Evolutionary conservation across 2,329 filamentous ascomycete genomes (phyloP).

Genomic region (Ceratocystis lukuohia): DNA sequence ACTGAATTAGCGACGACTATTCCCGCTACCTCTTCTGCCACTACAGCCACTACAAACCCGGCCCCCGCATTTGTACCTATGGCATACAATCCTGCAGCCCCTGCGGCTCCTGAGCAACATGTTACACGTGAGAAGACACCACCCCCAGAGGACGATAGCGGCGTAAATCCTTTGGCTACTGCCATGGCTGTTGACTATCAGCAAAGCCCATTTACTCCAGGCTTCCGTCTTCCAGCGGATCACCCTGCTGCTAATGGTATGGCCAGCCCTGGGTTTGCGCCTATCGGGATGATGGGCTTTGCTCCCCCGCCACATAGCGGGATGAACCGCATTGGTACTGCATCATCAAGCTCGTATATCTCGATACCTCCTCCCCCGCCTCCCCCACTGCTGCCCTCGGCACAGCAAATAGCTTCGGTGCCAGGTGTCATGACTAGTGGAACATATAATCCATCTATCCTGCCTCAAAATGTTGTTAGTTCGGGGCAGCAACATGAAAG

Average conservation of each 20-base stretch:
- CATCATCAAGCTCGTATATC: conserved; percentile 26
- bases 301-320: conserved; percentile 30
- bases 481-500: conserved; percentile 8
- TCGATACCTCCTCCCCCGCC: conserved; percentile 29
- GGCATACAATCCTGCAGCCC: conserved; percentile 68
- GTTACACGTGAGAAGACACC: conserved; percentile 67
- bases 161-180: conserved; percentile 42
- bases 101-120: conserved; percentile 58
- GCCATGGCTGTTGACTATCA: conserved; percentile 45
- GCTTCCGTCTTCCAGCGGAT: conserved; percentile 35
- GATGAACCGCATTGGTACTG: conserved; percentile 36
- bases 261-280: conserved; percentile 30
- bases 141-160: conserved; percentile 42
- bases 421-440: conserved; percentile 21
- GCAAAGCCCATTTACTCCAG: conserved; percentile 39
- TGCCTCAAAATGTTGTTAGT: conserved; percentile 14
- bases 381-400: conserved; percentile 26
- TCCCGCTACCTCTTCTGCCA: conserved; percentile 26
- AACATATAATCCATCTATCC: conserved; percentile 15
- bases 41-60: conserved; percentile 21
- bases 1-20: background rate
- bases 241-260: conserved; percentile 33
- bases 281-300: conserved; percentile 31
- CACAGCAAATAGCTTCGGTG: conserved; percentile 18
- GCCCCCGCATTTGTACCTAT: conserved; percentile 42